These are phyloP conservation scores for Blastocystis sp. DNA, from an alignment of 352 stramenopile genomes.

Conservation along the genomic window DNA sequence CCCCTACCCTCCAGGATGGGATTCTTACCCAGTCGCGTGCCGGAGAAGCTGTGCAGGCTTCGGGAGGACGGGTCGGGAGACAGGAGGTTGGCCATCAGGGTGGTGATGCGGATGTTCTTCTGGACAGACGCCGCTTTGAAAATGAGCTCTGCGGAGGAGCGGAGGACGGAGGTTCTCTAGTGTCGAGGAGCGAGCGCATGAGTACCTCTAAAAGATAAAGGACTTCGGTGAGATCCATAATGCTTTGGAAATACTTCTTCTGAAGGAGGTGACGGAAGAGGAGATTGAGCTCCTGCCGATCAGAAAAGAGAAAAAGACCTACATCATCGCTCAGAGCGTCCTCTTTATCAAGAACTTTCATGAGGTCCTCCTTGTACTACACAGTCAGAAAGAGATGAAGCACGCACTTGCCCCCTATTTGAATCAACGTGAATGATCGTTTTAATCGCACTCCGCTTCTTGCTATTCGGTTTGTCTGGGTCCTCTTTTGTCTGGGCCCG, in stretches of 20 bases:
- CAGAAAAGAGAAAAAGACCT: not conserved
- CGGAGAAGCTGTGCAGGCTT: not conserved
- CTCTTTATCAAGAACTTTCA: not conserved
- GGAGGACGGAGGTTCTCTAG: not conserved
- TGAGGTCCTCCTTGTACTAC: slow-evolving; percentile 40
- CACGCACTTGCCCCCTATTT: not conserved
- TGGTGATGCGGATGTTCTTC: slow-evolving; percentile 52
- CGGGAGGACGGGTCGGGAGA: not conserved
- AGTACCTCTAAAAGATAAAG: not conserved
- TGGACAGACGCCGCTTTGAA: slow-evolving; percentile 30
- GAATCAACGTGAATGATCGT: not conserved
- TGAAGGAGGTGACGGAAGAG: slow-evolving; percentile 8
- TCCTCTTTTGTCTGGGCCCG: not conserved
- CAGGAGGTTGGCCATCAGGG: not conserved
- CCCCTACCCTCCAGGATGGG: slow-evolving; percentile 1
- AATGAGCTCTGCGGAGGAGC: slow-evolving; percentile 2
- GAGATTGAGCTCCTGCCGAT: not conserved
- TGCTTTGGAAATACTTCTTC: slow-evolving; percentile 18
- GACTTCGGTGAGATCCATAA: slow-evolving; percentile 42
- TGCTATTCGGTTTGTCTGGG: not conserved
- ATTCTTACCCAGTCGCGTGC: not conserved
- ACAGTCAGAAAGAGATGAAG: not conserved
- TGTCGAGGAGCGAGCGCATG: not conserved
- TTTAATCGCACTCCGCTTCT: slow-evolving; percentile 19
- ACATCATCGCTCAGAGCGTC: not conserved